Evolutionary conservation across 305 asterid genomes (phyloP).

Genomic region (Solanum chacoense): DNA sequence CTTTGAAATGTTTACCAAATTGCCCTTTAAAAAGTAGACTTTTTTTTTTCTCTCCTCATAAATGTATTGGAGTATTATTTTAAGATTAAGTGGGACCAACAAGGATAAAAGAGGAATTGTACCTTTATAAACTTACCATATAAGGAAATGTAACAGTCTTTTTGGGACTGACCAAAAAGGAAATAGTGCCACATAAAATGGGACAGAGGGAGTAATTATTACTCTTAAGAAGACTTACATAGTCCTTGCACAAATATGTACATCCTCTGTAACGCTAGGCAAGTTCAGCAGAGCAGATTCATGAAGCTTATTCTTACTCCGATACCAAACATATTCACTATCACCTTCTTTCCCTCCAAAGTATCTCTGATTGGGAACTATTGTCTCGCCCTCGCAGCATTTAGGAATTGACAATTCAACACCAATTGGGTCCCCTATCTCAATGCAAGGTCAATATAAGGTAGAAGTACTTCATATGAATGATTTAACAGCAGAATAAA

Average conservation of each 20-base stretch:
- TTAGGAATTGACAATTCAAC: slow-evolving; percentile 62
- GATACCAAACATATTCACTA: slow-evolving; percentile 83
- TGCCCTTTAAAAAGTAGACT: too few relatives aligned
- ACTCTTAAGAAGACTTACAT: slow-evolving; percentile 43
- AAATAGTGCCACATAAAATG: too few relatives aligned
- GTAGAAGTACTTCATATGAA: not conserved
- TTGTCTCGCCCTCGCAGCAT: slow-evolving; percentile 77
- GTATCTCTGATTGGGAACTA: slow-evolving; percentile 61
- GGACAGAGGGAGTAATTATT: not conserved
- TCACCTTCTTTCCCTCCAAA: slow-evolving; percentile 91
- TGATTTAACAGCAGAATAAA: not conserved
- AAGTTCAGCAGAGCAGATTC: slow-evolving; percentile 54
- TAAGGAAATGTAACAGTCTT: too few relatives aligned
- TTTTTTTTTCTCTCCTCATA: too few relatives aligned
- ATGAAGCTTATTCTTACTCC: slow-evolving; percentile 56
- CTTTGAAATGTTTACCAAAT: too few relatives aligned
- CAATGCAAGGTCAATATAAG: slow-evolving; percentile 7
- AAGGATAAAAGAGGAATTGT: too few relatives aligned
- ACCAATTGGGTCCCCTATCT: slow-evolving; percentile 78
- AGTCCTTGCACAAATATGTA: slow-evolving; percentile 37
- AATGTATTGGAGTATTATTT: too few relatives aligned
- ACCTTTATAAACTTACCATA: too few relatives aligned
- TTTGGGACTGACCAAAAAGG: too few relatives aligned
- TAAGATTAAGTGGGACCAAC: too few relatives aligned
- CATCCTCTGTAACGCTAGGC: slow-evolving; percentile 36